Conservation (phyloP, 2,329 filamentous ascomycete species). For the Colletotrichum karsti region DNA sequence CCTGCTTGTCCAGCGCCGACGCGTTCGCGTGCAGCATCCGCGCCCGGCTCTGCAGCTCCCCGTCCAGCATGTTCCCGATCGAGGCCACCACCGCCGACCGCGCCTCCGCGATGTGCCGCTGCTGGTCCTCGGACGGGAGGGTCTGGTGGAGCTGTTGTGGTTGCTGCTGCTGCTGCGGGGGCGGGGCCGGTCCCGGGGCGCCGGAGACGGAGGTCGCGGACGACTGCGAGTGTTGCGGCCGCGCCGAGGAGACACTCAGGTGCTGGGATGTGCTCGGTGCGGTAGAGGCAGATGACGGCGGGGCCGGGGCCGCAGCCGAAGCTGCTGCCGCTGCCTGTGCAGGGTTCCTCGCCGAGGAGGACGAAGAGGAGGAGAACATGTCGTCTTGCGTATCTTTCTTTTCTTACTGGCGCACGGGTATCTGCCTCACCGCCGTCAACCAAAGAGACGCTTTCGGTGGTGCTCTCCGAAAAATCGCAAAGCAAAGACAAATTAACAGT, state of each 20-base stretch:
- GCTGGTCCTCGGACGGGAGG: slow-evolving; percentile 51
- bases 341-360: slow-evolving; percentile 1
- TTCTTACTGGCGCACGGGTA: no score
- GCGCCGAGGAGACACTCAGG: slow-evolving; percentile 22
- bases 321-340: background rate
- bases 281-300: slow-evolving; percentile 11
- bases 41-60: slow-evolving; percentile 73
- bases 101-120: slow-evolving; percentile 62
- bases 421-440: no score
- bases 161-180: background rate
- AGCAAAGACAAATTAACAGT: background rate
- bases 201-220: slow-evolving; percentile 25
- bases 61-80: slow-evolving; percentile 75
- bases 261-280: slow-evolving; percentile 16
- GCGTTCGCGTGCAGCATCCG: slow-evolving; percentile 75
- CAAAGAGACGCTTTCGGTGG: no score
- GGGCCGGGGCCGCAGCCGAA: background rate
- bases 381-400: background rate
- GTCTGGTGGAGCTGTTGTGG: slow-evolving; percentile 39
- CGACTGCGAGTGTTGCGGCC: slow-evolving; percentile 16
- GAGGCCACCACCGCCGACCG: slow-evolving; percentile 67
- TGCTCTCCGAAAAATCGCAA: no score
- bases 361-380: slow-evolving; percentile 28
- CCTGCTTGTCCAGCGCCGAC: slow-evolving; percentile 71
- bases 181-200: background rate